Conservation (phyloP, 2,329 filamentous ascomycete species). For the Coniella vitis region DNA sequence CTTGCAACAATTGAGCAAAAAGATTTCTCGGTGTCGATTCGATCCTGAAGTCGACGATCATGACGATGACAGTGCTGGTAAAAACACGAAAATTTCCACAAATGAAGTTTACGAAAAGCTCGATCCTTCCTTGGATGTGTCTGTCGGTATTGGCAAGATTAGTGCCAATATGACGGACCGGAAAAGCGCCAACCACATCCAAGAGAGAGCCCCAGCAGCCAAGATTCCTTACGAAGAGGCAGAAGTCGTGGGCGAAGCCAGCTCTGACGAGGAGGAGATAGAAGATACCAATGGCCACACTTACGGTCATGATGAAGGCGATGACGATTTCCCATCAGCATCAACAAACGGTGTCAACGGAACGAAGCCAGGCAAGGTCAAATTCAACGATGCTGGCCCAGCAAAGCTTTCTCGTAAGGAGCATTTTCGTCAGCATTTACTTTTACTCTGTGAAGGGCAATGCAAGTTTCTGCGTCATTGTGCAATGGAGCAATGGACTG, state of each 20-base stretch:
- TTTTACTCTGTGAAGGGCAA: slow-evolving; percentile 63
- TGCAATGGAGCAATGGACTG: slow-evolving; percentile 69
- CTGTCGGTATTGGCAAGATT: slow-evolving; percentile 50
- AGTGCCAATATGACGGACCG: slow-evolving; percentile 39
- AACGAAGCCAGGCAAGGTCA: slow-evolving; percentile 35
- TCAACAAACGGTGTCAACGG: slow-evolving; percentile 19
- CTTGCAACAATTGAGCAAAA: slow-evolving; percentile 62
- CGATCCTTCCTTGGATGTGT: slow-evolving; percentile 45
- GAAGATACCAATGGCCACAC: slow-evolving; percentile 27
- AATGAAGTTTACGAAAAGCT: slow-evolving; percentile 51
- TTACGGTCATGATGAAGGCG: slow-evolving; percentile 27
- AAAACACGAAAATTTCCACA: slow-evolving; percentile 37
- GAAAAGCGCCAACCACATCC: slow-evolving; percentile 42
- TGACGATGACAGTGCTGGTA: slow-evolving; percentile 28
- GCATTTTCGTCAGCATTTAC: slow-evolving; percentile 66
- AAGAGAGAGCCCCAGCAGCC: slow-evolving; percentile 21
- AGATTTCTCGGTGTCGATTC: slow-evolving; percentile 59
- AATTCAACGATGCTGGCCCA: slow-evolving; percentile 42
- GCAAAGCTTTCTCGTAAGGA: slow-evolving; percentile 41
- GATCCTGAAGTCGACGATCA: slow-evolving; percentile 43
- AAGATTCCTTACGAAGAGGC: slow-evolving; percentile 20
- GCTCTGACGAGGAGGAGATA: slow-evolving; percentile 28
- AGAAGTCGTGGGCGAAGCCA: slow-evolving; percentile 27
- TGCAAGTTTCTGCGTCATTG: slow-evolving; percentile 63
- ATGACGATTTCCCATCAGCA: slow-evolving; percentile 24